Base-by-base conservation (phyloP, 78 protist genomes). In the Chrysochromulina parva region DNA sequence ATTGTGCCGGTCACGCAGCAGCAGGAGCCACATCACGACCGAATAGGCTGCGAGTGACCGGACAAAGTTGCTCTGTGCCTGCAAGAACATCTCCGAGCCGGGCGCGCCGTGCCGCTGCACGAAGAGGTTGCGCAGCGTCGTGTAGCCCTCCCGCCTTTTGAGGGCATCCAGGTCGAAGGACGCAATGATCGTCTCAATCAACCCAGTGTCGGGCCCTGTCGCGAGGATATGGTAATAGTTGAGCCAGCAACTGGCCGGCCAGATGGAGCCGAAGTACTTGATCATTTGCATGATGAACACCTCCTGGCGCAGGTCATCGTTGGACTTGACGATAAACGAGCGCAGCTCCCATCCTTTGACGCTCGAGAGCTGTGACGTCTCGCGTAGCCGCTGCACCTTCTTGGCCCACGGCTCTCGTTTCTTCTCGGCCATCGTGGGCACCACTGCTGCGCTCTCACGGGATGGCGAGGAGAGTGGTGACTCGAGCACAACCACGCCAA, bases 1-100 rank as follows among this genome's bases (percentile, higher is more conserved):
- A 24, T 84, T 84, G 88, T 84, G 88, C 28, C 88, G 69, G 71
- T 84, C 88, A 17, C 67, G 67, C 24, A 84, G 69, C 54, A 47
- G 47, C 47, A 84, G 71, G 24, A 84, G 67, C 28, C 22, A 84
- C 57, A 38, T 55, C 14, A 59, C 88, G 26, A 84, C 9, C n/a
- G 71, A 84, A 58, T 84, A 84, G 5, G 55, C 88, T 13, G 88
- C 88, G 38, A 58, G 50, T 24, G 74, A 58, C 26, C 54, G 48
- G 47, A 0, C 60, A 19, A 87, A 65, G 81, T 53, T 17, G 52
- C 0, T 0, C 48, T 53, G 60, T 14, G 86, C 86, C 11, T 5
- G 24, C 24, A 9, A 9, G 86, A 50, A 78, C 14, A 14, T 50
- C 14, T 26, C 57, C 4, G 20, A 0, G 48, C 47, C 47, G 48